Evolutionary conservation across 2,329 filamentous ascomycete genomes (phyloP), one percentile per base, ranked within the genome.

Genomic region (Hypocreales sp.): DNA sequence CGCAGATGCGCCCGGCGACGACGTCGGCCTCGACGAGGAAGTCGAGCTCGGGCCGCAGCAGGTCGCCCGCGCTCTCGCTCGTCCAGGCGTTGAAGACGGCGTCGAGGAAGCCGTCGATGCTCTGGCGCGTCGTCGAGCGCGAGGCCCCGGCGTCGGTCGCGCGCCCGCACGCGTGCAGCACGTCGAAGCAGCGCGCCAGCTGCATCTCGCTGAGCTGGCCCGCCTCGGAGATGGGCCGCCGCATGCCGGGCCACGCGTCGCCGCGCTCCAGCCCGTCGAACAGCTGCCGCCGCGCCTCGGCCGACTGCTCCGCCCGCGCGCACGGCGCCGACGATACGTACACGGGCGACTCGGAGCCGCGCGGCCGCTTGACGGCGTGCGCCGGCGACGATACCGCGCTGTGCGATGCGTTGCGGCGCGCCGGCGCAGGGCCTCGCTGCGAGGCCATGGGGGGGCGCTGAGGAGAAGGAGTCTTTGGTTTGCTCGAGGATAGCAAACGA

Each of bases 101-200:
- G 1, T 40, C 40, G 17, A 51, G 28, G 17, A 50, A 51, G 1
- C 41, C 39, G 14, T 51, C 48, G 28, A 51, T 45, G 6, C 45
- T 51, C 12, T 39, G 35, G 8, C 38, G 35, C 0, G 48, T 50
- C 16, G 37, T 37, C 1, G 28, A 22, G 12, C 46, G 26, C 1
- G 35, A 42, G 3, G 43, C 37, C 4, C 28, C 28, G 1, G 26
- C 20, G 4, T 48, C 38, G 1, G 45, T 49, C 5, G 48, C 45
- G 0, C 26, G 15, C 0, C 45, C 42, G 8, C 48, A 51, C 0
- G 45, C 48, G 15, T 50, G 45, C 4, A 51, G 35, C 13, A 51
- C 45, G 16, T 50, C 44, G 13, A 50, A 51, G 20, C 41, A 47
- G 21, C 36, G 35, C n/a, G 39, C 38, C 13, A 51, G 28, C 23